A percentile compares a stretch with the other conserved stretches of the same genome.
Conservation (phyloP, 78 protist species). For the Planoprotostelium fungivorum region DNA sequence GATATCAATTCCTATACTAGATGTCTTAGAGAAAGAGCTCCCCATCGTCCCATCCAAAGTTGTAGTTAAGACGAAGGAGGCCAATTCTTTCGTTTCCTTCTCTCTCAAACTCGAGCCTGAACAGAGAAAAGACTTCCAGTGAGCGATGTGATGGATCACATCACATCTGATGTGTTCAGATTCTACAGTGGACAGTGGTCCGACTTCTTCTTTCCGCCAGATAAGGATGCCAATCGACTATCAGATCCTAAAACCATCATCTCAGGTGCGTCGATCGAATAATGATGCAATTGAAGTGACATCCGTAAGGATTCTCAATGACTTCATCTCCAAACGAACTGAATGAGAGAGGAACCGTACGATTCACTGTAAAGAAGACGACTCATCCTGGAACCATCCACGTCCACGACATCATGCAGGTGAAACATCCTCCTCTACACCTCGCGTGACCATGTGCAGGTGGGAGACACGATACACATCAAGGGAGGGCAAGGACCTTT, state of each 20-base stretch:
- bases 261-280: too few relatives aligned
- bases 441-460: background rate
- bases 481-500: background rate
- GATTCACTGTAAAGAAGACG: background rate
- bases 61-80: too few relatives aligned
- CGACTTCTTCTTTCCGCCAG: background rate
- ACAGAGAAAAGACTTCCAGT: too few relatives aligned
- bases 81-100: too few relatives aligned
- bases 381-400: background rate
- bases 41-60: too few relatives aligned
- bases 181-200: background rate
- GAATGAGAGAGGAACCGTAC: background rate
- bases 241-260: background rate
- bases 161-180: too few relatives aligned
- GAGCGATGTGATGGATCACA: too few relatives aligned
- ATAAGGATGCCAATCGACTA: background rate
- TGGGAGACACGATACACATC: background rate
- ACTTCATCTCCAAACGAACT: background rate
- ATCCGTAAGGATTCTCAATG: constrained; percentile 1
- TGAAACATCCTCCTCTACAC: background rate
- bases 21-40: too few relatives aligned
- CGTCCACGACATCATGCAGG: background rate
- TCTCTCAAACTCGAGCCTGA: too few relatives aligned
- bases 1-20: too few relatives aligned
- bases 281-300: too few relatives aligned